These are phyloP conservation scores for Aureobasidium melanogenum DNA, from an alignment of 2,329 filamentous ascomycete species.

Conservation along the genomic window DNA sequence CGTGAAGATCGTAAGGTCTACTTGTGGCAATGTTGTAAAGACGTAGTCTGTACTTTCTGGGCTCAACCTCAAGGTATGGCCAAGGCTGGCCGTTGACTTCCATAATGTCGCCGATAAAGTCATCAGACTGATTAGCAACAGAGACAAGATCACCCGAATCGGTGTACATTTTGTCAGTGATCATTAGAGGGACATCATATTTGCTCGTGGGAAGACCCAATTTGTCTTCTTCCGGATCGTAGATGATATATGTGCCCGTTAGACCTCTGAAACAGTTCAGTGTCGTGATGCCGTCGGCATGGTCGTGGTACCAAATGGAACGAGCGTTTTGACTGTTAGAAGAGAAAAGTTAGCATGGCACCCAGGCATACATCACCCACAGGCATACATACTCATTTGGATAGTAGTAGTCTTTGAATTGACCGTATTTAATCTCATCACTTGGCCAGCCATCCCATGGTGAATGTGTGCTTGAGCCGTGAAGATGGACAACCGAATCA, in stretches of 20 bases:
- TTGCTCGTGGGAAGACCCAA: conserved; percentile 40
- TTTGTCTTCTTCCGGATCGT: conserved; percentile 41
- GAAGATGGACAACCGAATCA: conserved; percentile 42
- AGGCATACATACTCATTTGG: conserved; percentile 35
- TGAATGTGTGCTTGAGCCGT: conserved; percentile 39
- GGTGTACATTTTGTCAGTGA: conserved; percentile 46
- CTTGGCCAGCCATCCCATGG: conserved; percentile 48
- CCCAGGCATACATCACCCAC: too few species aligned
- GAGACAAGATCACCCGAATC: conserved; percentile 42
- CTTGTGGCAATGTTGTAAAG: conserved; percentile 43
- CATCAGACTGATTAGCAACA: conserved; percentile 32
- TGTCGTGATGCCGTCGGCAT: conserved; percentile 37
- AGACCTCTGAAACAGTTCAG: conserved; percentile 50
- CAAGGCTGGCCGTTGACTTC: conserved; percentile 53
- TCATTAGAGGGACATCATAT: conserved; percentile 46
- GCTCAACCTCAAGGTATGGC: conserved; percentile 50
- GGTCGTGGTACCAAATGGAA: conserved; percentile 32
- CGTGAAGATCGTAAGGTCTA: conserved; percentile 43
- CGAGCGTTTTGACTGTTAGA: background rate
- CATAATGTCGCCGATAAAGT: conserved; percentile 49
- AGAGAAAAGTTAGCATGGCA: background rate
- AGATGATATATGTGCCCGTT: conserved; percentile 47
- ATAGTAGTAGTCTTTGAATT: conserved; percentile 57
- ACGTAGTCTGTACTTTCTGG: conserved; percentile 51
- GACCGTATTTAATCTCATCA: conserved; percentile 41